Base-by-base conservation (phyloP, 805 yeast genomes). In the Lipomyces sp. region DNA sequence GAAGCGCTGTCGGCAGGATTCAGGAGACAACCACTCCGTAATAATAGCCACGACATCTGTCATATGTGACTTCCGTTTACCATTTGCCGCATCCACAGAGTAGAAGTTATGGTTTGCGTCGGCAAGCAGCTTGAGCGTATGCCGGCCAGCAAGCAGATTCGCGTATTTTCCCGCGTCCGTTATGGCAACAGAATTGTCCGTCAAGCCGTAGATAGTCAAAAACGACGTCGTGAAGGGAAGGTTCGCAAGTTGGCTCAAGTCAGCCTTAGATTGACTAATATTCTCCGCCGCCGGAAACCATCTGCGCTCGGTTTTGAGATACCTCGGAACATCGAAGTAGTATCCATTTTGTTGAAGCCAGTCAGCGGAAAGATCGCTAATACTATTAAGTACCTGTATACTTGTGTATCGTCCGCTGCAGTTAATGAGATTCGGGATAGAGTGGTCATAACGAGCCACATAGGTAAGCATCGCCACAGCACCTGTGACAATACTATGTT, bases 51-150 rank as follows among this genome's bases (percentile, higher is more conserved):
- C 73, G 1, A 83, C 89, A 19, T 68, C 63, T 45, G 68, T 72
- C 59, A 79, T 82, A 67, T 79, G 85, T 63, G 86, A 85, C 39
- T 81, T 79, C 32, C 69, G 68, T 31, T 48, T 50, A 18, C 43
- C 43, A 3, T 52, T 33, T 10, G 32, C 26, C 4, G 51, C 6
- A 28, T 55, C 68, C 2, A 66, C 62, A 0, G 93, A 91, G 63
- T 76, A 84, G 63, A 76, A 89, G 61, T 85, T 86, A 67, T 90
- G 98, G 64, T 87, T 90, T 0, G 95, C 96, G 39, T 72, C 73
- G 1, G 78, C 77, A 10, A 90, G 70, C 6, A 86, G 65, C 33
- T 72, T 71, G 47, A 88, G 69, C 2, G 74, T 70, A 59, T 84
- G 83, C 19, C 89, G 78, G 24, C 55, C 55, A 2, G 73, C 75